Percentiles rank a stretch among this genome's conserved stretches.
Conservation (phyloP, 1,284 basidiomycete genomes). For the Trametes hirsuta region DNA sequence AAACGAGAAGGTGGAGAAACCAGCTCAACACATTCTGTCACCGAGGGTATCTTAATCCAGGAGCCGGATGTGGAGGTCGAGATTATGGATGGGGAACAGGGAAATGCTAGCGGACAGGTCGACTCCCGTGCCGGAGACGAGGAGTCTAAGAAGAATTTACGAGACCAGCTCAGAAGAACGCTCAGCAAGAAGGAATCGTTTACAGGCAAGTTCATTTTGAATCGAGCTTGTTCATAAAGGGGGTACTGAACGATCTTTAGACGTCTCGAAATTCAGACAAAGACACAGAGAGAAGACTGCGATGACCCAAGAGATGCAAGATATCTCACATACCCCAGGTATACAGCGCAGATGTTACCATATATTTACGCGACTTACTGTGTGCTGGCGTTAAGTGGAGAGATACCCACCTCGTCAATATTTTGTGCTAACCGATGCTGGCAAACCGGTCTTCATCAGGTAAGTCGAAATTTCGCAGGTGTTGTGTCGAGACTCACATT, state of each 20-base stretch:
- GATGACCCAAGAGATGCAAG: slow-evolving; percentile 35
- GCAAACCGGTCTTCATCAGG: slow-evolving; percentile 92
- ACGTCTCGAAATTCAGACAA: slow-evolving; percentile 19
- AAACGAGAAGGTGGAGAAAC: slow-evolving; percentile 40
- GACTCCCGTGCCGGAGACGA: slow-evolving; percentile 49
- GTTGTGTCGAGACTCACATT: neutral
- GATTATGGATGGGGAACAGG: slow-evolving; percentile 52
- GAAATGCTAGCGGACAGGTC: slow-evolving; percentile 46
- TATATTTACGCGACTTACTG: neutral
- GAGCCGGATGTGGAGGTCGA: slow-evolving; percentile 65
- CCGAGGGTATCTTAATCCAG: slow-evolving; percentile 67
- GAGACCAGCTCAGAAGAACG: slow-evolving; percentile 71
- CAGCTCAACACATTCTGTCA: slow-evolving; percentile 70
- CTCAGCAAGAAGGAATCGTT: slow-evolving; percentile 52
- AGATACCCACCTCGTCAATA: slow-evolving; percentile 76
- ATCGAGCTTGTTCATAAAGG: neutral
- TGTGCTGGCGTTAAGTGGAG: slow-evolving; percentile 32
- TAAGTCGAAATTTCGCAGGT: slow-evolving; percentile 35
- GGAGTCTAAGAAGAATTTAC: slow-evolving; percentile 62
- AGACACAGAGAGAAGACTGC: slow-evolving; percentile 27
- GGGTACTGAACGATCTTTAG: slow-evolving; percentile 3
- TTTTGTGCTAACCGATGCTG: slow-evolving; percentile 92
- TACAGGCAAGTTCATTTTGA: slow-evolving; percentile 1
- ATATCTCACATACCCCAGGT: slow-evolving; percentile 35
- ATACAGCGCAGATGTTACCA: neutral